phyloP scores from a whole-genome alignment of 164 flowering plant genomes.

The Amborella trichopoda region DNA sequence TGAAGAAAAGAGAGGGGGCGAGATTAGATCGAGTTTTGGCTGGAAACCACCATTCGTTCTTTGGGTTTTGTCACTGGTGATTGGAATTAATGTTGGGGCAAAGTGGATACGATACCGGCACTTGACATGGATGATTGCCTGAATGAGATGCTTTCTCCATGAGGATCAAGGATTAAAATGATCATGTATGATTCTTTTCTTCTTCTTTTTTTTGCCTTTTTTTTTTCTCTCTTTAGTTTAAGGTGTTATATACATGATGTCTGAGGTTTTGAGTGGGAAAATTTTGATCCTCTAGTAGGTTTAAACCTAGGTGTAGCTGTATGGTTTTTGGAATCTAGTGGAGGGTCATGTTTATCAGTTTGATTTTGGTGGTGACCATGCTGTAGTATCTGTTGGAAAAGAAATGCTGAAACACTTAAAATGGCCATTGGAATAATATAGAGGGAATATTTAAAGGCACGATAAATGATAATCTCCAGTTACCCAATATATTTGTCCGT shows the following conservation, averaged over 20 bases:
- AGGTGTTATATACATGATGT: background rate
- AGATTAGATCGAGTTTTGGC: conserved; percentile 11
- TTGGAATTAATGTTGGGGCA: conserved; percentile 49
- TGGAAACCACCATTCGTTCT: conserved; percentile 54
- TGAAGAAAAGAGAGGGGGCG: conserved; percentile 20
- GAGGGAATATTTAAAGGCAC: too few relatives aligned
- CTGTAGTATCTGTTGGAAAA: too few relatives aligned
- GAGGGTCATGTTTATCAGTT: too few relatives aligned
- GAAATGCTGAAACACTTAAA: too few relatives aligned
- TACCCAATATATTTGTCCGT: too few relatives aligned
- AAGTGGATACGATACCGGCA: conserved; percentile 84
- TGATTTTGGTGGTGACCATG: too few relatives aligned
- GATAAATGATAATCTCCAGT: too few relatives aligned
- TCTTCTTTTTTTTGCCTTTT: background rate
- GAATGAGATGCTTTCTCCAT: background rate
- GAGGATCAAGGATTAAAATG: background rate
- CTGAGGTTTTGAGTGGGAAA: background rate
- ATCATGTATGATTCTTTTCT: background rate
- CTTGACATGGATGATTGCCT: conserved; percentile 83
- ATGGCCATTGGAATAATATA: too few relatives aligned
- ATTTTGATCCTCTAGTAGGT: background rate
- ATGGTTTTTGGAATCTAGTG: background rate
- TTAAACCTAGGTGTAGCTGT: background rate
- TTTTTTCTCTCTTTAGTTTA: background rate
- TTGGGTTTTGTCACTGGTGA: conserved; percentile 57